phyloP scores from a whole-genome alignment of 208 protist genomes.

The Acanthamoeba quina region DNA sequence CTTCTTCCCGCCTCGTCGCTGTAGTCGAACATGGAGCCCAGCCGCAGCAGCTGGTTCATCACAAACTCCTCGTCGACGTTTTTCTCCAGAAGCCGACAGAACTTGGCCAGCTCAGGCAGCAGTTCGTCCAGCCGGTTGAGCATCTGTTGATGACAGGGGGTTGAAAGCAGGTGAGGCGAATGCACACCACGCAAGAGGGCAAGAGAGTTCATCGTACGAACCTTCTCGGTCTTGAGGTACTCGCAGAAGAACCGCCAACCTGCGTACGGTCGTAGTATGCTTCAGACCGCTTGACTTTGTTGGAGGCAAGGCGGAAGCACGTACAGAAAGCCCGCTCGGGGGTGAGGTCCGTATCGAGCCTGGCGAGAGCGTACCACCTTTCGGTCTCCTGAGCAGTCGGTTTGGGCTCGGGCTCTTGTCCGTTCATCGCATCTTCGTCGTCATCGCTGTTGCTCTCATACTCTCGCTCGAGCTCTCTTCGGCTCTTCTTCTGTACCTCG shows the following conservation, averaged over 20 bases:
- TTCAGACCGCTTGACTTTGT: not conserved
- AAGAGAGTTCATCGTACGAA: not conserved
- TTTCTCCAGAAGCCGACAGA: not conserved
- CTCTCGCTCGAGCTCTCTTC: not conserved
- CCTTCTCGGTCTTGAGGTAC: slow-evolving; percentile 7
- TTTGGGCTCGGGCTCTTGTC: not conserved
- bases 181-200: no score
- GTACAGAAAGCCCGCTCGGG: not conserved
- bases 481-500: slow-evolving; percentile 30
- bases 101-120: slow-evolving; percentile 49
- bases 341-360: not conserved
- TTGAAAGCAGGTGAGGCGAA: no score
- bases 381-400: not conserved
- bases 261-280: not conserved
- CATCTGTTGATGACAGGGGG: no score
- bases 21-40: slow-evolving; percentile 19
- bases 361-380: not conserved
- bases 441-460: slow-evolving; percentile 36
- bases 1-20: slow-evolving; percentile 6
- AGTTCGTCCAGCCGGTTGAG: no score
- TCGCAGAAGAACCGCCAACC: slow-evolving; percentile 30
- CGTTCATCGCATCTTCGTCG: no score
- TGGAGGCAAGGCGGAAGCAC: not conserved
- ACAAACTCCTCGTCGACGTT: not conserved
- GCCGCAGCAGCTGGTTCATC: not conserved